Evolutionary conservation across 108 stramenopile species (phyloP).

Genomic region (Asterionellopsis glacialis): DNA sequence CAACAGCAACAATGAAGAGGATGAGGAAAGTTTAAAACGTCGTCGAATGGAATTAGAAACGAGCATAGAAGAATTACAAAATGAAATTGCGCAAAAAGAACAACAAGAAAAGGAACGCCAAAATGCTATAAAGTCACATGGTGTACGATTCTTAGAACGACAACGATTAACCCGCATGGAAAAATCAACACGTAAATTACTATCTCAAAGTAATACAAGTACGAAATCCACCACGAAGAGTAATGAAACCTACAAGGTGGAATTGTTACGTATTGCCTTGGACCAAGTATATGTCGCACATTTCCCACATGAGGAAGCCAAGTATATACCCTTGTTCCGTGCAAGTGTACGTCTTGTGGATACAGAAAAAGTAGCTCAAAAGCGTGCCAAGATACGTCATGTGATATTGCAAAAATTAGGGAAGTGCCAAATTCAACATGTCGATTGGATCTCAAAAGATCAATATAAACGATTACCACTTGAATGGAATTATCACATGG

Average conservation of each 20-base stretch:
- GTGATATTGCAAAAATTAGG: slow-evolving; percentile 35
- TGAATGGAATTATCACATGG: neutral
- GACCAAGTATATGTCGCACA: slow-evolving; percentile 81
- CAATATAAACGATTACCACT: slow-evolving; percentile 1
- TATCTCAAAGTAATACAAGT: slow-evolving; percentile 14
- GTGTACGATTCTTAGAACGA: slow-evolving; percentile 76
- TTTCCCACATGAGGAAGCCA: slow-evolving; percentile 51
- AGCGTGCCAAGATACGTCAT: slow-evolving; percentile 48
- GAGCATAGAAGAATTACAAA: slow-evolving; percentile 35
- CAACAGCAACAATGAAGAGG: neutral
- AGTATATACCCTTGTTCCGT: slow-evolving; percentile 67
- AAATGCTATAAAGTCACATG: slow-evolving; percentile 69
- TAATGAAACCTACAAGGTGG: slow-evolving; percentile 21
- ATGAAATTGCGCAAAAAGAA: slow-evolving; percentile 26
- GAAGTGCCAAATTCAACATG: neutral
- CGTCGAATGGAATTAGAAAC: slow-evolving; percentile 35
- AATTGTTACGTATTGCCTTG: slow-evolving; percentile 53
- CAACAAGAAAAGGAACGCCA: slow-evolving; percentile 43
- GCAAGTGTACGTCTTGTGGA: slow-evolving; percentile 55
- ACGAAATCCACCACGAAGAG: slow-evolving; percentile 4
- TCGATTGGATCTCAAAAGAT: neutral
- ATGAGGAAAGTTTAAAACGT: slow-evolving; percentile 5
- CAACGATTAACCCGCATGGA: slow-evolving; percentile 68
- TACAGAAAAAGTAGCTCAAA: slow-evolving; percentile 36
- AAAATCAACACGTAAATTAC: slow-evolving; percentile 36